Evolutionary conservation across 1,139 yeast species (phyloP), one percentile per base, ranked within the genome.

Genomic region (Taphrina communis): DNA sequence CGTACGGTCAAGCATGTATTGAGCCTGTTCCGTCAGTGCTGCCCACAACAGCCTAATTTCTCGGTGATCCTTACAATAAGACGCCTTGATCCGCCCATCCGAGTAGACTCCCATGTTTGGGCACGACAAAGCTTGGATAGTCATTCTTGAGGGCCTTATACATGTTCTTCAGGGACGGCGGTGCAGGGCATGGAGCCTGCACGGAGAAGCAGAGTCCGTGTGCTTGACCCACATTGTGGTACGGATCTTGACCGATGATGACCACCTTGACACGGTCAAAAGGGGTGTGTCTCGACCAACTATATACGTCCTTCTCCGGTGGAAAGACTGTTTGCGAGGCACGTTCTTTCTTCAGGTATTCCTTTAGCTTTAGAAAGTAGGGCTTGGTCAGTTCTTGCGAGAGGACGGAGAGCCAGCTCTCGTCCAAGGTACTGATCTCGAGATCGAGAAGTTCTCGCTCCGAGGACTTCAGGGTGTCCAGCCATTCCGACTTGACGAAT

Each of bases 181-280:
- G 99, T 0, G 96, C 86, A 5, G 81, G 85, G 0, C 91, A 87
- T 1, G 97, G 97, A 44, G 90, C 88, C 65, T 86, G 82, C 1
- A 94, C 99, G 12, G 96, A 89, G 75, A 94, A 94, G 5, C 99
- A 98, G 39, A 94, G 81, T 0, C 99, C 99, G 75, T 94, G 99
- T 0, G 99, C 99, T 77, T 94, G 99, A 75, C 90, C 89, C 74
- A 78, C 79, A 76, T 92, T 92, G 77, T 95, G 99, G 76, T 94
- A 94, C 0, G 99, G 99, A 77, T 94, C 99, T 77, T 94, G 99
- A 0, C 99, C 99, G 58, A 95, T 81, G 19, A 95, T 83, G 2
- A 94, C 84, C 44, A 95, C 95, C 75, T 86, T 88, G 41, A 93
- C 89, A 1, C 84, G 78, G 6, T 86, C 82, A 46, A 94, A 81